phyloP scores from a whole-genome alignment of 140 eudicot genomes.

The Ambrosia hybrid region DNA sequence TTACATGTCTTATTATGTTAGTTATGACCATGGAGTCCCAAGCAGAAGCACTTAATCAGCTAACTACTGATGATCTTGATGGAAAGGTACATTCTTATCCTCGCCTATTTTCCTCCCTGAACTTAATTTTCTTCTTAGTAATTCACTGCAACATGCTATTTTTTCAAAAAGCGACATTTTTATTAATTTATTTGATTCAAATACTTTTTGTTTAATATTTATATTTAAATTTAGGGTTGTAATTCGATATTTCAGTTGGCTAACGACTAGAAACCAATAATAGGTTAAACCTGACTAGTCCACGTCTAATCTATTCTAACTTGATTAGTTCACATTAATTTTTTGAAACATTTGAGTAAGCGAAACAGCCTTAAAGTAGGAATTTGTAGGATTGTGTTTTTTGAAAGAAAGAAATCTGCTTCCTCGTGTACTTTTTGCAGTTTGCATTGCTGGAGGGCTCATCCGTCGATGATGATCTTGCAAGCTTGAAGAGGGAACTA shows the following conservation, averaged over 20 bases:
- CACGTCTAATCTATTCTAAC: too few relatives aligned
- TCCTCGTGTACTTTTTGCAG: constrained; percentile 40
- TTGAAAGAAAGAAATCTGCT: constrained; percentile 12
- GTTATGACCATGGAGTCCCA: constrained; percentile 92
- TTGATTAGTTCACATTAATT: too few relatives aligned
- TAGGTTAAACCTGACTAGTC: too few relatives aligned
- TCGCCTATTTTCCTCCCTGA: background rate
- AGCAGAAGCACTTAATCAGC: constrained; percentile 84
- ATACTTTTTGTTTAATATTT: too few relatives aligned
- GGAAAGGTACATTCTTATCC: constrained; percentile 61
- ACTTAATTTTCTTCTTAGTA: too few relatives aligned
- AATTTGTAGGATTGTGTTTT: background rate
- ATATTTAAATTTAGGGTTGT: too few relatives aligned
- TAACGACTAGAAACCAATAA: too few relatives aligned
- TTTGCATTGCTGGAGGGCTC: constrained; percentile 82
- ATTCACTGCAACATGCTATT: too few relatives aligned
- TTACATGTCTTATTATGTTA: constrained; percentile 26
- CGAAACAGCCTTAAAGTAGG: background rate
- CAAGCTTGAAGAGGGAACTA: constrained; percentile 69
- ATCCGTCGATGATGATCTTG: constrained; percentile 93
- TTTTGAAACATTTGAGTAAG: background rate
- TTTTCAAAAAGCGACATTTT: too few relatives aligned
- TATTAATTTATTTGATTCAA: too few relatives aligned
- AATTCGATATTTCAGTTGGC: background rate
- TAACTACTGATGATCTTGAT: constrained; percentile 78